A percentile compares a stretch with the other conserved stretches of the same genome.
These are phyloP conservation scores for Vickermania ingenoplastis DNA, from an alignment of 208 protist genomes.

Conservation along the genomic window DNA sequence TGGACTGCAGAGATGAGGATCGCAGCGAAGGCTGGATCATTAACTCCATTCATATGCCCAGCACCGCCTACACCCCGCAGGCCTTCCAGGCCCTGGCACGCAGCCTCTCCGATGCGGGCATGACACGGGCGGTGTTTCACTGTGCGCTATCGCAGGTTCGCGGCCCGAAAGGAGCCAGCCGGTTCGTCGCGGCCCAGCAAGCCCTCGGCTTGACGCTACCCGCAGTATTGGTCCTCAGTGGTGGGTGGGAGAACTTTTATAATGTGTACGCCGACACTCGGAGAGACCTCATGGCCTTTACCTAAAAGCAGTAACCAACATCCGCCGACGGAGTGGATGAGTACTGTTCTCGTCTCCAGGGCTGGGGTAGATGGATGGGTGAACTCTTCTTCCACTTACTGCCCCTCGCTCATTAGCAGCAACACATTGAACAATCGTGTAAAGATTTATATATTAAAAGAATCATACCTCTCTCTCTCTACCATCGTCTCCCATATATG, in stretches of 20 bases:
- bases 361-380: too few species aligned
- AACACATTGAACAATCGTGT: too few species aligned
- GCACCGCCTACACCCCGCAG: constrained; percentile 15
- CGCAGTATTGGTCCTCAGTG: constrained; percentile 54
- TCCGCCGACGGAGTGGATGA: too few species aligned
- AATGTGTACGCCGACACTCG: constrained; percentile 30
- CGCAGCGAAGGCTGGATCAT: constrained; percentile 42
- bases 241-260: constrained; percentile 59
- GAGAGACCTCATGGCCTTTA: constrained; percentile 41
- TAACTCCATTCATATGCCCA: constrained; percentile 44
- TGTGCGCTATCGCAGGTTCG: constrained; percentile 70
- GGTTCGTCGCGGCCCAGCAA: constrained; percentile 38
- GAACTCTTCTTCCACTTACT: too few species aligned
- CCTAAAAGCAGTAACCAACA: too few species aligned
- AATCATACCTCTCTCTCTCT: too few species aligned
- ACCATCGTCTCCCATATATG: too few species aligned
- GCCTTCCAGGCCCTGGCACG: constrained; percentile 27
- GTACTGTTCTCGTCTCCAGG: too few species aligned
- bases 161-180: constrained; percentile 39
- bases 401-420: too few species aligned
- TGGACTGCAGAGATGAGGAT: constrained; percentile 75
- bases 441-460: too few species aligned
- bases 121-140: constrained; percentile 48
- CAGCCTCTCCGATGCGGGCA: constrained; percentile 19
- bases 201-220: constrained; percentile 19